phyloP scores from a whole-genome alignment of 225 moss, liverwort and hornwort species.

The Sphagnum contortum region DNA sequence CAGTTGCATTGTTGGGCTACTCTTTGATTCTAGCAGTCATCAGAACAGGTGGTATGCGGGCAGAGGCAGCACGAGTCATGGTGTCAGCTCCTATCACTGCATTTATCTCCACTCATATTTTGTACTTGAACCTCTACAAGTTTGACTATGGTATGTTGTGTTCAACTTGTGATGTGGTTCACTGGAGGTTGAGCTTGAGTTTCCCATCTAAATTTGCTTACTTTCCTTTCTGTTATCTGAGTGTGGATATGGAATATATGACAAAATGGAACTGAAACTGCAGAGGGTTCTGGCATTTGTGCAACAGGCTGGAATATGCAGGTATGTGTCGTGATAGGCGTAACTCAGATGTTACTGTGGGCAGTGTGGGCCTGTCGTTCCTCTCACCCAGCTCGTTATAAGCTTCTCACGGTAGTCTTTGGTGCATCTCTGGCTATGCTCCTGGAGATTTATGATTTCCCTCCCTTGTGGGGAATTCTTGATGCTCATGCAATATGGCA shows the following conservation, averaged over 20 bases:
- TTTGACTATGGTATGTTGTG: slow-evolving; percentile 77
- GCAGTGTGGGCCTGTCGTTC: slow-evolving; percentile 65
- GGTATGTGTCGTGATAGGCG: slow-evolving; percentile 68
- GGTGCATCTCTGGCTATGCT: slow-evolving; percentile 86
- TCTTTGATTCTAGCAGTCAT: slow-evolving; percentile 79
- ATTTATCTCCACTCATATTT: slow-evolving; percentile 80
- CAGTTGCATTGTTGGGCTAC: slow-evolving; percentile 80
- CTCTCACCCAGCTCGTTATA: slow-evolving; percentile 72
- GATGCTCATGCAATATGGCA: slow-evolving; percentile 98
- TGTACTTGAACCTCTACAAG: slow-evolving; percentile 86
- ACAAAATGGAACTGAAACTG: too few relatives aligned
- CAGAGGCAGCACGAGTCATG: slow-evolving; percentile 88
- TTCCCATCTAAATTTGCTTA: too few relatives aligned
- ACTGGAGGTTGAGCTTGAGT: neutral
- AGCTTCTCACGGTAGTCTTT: slow-evolving; percentile 68
- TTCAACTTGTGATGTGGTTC: neutral
- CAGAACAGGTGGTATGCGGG: slow-evolving; percentile 57
- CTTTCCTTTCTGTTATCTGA: too few relatives aligned
- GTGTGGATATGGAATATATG: too few relatives aligned
- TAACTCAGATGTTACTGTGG: slow-evolving; percentile 70
- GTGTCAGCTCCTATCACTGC: slow-evolving; percentile 84
- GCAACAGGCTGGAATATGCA: slow-evolving; percentile 83
- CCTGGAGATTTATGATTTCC: slow-evolving; percentile 88
- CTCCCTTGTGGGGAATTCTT: slow-evolving; percentile 73
- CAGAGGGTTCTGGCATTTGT: too few relatives aligned